These are phyloP conservation scores for Cadophora malorum DNA, from an alignment of 2,329 filamentous ascomycete genomes.

Conservation along the genomic window DNA sequence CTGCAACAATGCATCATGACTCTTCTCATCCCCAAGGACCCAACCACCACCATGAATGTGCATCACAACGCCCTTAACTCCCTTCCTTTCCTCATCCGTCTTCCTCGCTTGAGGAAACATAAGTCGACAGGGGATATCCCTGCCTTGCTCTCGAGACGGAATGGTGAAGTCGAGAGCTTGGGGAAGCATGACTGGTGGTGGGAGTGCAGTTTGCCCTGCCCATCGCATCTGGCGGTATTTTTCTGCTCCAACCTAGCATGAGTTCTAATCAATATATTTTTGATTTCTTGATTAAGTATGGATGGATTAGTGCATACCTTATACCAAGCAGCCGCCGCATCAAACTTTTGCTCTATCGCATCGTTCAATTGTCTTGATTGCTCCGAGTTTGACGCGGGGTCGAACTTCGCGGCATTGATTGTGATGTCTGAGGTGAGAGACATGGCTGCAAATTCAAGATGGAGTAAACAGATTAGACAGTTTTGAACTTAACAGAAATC, in stretches of 20 bases:
- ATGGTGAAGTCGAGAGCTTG: constrained; percentile 54
- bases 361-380: constrained; percentile 53
- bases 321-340: constrained; percentile 56
- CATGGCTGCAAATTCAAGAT: constrained; percentile 36
- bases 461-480: neutral
- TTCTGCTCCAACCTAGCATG: constrained; percentile 55
- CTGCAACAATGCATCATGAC: constrained; percentile 50
- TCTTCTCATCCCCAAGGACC: constrained; percentile 44
- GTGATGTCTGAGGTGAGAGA: constrained; percentile 49
- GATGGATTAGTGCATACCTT: constrained; percentile 47
- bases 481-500: neutral
- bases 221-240: constrained; percentile 60
- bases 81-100: constrained; percentile 54
- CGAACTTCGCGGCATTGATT: constrained; percentile 52
- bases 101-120: constrained; percentile 35
- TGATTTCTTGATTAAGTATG: no score
- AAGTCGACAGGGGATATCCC: constrained; percentile 57
- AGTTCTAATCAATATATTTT: neutral
- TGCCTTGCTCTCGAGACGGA: constrained; percentile 57
- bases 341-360: constrained; percentile 37
- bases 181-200: constrained; percentile 53
- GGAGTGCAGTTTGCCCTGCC: constrained; percentile 59
- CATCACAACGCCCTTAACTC: constrained; percentile 55
- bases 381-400: constrained; percentile 48
- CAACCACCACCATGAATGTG: constrained; percentile 62